Percentiles rank a stretch among this genome's conserved stretches.
phyloP scores from a whole-genome alignment of 73 alveolate species.

The Symbiodinium natans region DNA sequence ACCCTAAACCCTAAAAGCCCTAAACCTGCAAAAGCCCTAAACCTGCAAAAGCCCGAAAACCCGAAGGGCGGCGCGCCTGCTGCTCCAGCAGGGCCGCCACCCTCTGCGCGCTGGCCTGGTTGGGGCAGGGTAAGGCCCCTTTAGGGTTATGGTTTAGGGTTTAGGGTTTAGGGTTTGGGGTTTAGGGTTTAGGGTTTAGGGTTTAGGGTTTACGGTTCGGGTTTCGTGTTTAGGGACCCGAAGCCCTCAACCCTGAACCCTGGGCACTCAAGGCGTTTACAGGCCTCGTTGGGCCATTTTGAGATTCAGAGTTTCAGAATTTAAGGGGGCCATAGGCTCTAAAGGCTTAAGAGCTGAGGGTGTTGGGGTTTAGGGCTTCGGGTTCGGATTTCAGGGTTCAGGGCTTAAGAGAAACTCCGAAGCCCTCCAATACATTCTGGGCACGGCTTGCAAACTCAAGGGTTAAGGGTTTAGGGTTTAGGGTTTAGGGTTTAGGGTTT shows the following conservation, averaged over 20 bases:
- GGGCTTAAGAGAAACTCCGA: no score
- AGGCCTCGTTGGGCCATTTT: no score
- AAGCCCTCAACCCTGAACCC: no score
- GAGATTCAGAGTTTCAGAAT: not conserved
- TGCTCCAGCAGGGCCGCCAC: constrained; percentile 61
- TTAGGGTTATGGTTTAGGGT: not conserved
- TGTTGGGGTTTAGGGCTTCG: not conserved
- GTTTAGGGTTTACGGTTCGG: not conserved
- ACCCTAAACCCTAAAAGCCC: not conserved
- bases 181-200: not conserved
- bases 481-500: no score
- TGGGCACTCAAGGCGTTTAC: no score
- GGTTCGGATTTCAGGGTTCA: no score
- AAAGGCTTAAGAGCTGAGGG: not conserved
- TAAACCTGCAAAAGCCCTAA: not conserved
- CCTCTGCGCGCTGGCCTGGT: constrained; percentile 48
- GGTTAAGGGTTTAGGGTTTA: not conserved
- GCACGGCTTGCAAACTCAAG: no score
- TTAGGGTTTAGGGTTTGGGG: not conserved
- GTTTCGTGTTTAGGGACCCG: no score
- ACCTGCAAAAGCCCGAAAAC: not conserved
- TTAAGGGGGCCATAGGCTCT: not conserved
- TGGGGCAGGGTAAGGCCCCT: not conserved
- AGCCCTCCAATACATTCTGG: no score
- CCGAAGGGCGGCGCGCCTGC: not conserved